A percentile compares a stretch with the other conserved stretches of the same genome.
Evolutionary conservation across 176 grass and related monocot genomes (phyloP).

Genomic region (Aegilops umbellulata): DNA sequence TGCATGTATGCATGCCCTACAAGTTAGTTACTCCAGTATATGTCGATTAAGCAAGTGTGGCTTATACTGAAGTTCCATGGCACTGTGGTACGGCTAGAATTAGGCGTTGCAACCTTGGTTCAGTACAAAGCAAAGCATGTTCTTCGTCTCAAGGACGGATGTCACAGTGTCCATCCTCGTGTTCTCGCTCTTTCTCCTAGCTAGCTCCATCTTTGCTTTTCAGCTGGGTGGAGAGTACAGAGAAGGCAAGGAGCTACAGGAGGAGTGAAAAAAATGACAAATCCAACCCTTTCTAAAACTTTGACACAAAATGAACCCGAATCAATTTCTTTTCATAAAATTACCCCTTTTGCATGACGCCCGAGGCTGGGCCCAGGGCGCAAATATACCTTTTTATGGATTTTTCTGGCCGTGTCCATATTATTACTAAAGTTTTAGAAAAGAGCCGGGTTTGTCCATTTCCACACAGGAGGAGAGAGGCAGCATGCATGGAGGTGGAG

Average conservation of each 20-base stretch:
- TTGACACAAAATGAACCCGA: too few species aligned
- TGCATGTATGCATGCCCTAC: background rate
- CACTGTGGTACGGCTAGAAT: background rate
- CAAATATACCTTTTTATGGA: too few species aligned
- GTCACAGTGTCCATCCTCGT: conserved; percentile 5
- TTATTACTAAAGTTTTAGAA: too few species aligned
- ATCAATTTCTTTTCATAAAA: too few species aligned
- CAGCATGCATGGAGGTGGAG: conserved; percentile 25
- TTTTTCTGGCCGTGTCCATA: too few species aligned
- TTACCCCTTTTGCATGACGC: too few species aligned
- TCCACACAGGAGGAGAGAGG: background rate
- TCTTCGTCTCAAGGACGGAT: conserved; percentile 10
- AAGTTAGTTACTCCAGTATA: background rate
- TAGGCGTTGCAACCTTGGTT: background rate
- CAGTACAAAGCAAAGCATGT: background rate
- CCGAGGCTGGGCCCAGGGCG: too few species aligned
- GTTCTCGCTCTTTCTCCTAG: background rate
- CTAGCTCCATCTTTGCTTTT: conserved; percentile 35
- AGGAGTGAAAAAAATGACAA: too few species aligned
- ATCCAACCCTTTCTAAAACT: too few species aligned
- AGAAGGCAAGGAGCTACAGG: background rate
- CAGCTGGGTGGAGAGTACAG: conserved; percentile 1
- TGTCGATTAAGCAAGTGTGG: background rate
- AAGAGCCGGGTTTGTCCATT: too few species aligned
- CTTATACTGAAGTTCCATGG: background rate